phyloP scores from a whole-genome alignment of 2,329 filamentous ascomycete genomes.

The Botryotinia globosa region DNA sequence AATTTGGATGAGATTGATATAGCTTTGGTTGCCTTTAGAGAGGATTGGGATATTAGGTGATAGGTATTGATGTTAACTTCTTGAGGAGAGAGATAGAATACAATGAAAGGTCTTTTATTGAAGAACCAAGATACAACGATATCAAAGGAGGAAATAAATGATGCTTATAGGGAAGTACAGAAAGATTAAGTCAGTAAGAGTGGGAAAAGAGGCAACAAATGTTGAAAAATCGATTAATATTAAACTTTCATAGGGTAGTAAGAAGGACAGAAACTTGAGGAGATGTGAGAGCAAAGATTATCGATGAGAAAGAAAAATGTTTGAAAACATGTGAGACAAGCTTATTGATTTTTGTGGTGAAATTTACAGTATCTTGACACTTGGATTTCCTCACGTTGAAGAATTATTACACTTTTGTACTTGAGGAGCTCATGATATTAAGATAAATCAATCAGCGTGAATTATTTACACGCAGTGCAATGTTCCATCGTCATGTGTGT shows the following conservation, averaged over 20 bases:
- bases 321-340: neutral
- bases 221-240: neutral
- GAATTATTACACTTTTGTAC: neutral
- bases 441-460: neutral
- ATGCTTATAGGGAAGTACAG: no score
- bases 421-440: neutral
- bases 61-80: no score
- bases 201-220: neutral
- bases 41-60: no score
- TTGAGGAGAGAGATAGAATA: no score
- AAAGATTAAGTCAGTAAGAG: no score
- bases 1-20: no score
- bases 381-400: neutral
- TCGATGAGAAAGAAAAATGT: neutral
- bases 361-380: neutral
- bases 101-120: no score
- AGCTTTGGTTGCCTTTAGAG: no score
- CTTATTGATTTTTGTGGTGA: neutral
- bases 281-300: neutral
- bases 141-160: no score
- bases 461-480: neutral
- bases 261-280: neutral
- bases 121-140: no score
- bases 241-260: neutral
- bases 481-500: slow-evolving; percentile 2